Conservation (phyloP, 306 rosid species). For the Vigna trinervia region DNA sequence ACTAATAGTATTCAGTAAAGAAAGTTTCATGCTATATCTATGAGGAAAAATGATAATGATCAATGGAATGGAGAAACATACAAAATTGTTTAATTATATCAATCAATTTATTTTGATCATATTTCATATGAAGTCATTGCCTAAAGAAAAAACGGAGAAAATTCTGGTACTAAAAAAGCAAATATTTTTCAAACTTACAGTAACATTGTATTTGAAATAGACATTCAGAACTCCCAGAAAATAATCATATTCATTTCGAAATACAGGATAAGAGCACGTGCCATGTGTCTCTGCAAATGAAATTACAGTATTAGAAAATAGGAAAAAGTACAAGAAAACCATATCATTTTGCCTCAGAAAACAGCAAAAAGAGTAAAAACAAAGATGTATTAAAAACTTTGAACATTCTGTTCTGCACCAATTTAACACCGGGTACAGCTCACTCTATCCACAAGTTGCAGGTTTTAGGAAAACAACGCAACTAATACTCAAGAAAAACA, state of each 20-base stretch:
- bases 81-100: background rate
- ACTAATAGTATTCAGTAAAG: slow-evolving; percentile 24
- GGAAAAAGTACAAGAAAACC: slow-evolving; percentile 37
- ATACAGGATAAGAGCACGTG: slow-evolving; percentile 80
- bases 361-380: background rate
- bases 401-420: slow-evolving; percentile 18
- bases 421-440: slow-evolving; percentile 25
- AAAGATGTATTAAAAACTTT: slow-evolving; percentile 21
- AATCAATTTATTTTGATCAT: background rate
- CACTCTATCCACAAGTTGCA: slow-evolving; percentile 27
- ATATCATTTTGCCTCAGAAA: slow-evolving; percentile 19
- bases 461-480: slow-evolving; percentile 20
- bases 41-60: slow-evolving; percentile 35
- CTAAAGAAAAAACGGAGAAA: slow-evolving; percentile 32
- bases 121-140: background rate
- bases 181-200: slow-evolving; percentile 64
- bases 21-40: slow-evolving; percentile 17
- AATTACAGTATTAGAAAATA: slow-evolving; percentile 34
- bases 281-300: slow-evolving; percentile 93
- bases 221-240: slow-evolving; percentile 73
- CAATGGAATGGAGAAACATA: background rate
- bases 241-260: slow-evolving; percentile 75
- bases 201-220: slow-evolving; percentile 87
- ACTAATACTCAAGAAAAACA: slow-evolving; percentile 32
- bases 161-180: background rate